Percentiles rank a stretch among this genome's conserved stretches.
Conservation (phyloP, 768 basidiomycete genomes). For the Psilocybe sp. region DNA sequence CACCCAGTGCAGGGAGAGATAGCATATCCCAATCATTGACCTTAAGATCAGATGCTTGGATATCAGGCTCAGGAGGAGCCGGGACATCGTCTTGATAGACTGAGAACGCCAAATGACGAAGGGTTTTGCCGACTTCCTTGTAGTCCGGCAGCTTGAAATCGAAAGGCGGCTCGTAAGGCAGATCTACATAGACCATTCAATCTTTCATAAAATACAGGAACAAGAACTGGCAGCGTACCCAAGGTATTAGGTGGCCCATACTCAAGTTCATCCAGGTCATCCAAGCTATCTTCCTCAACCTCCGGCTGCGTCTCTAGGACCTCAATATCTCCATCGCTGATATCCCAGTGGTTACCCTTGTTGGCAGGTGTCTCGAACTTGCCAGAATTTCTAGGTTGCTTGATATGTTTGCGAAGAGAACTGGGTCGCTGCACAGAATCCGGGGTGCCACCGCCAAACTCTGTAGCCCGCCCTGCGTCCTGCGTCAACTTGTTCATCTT, state of each 20-base stretch:
- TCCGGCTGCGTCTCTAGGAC: conserved; percentile 25
- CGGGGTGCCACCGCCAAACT: conserved; percentile 24
- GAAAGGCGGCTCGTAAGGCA: conserved; percentile 40
- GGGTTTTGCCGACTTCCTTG: conserved; percentile 33
- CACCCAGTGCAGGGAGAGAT: conserved; percentile 27
- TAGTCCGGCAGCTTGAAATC: conserved; percentile 46
- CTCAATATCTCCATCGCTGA: conserved; percentile 49
- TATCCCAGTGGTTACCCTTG: conserved; percentile 72
- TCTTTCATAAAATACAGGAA: neutral
- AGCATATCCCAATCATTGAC: conserved; percentile 26
- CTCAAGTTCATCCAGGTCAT: conserved; percentile 47
- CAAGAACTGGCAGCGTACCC: conserved; percentile 20
- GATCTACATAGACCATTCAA: conserved; percentile 24
- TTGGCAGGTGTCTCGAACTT: conserved; percentile 66
- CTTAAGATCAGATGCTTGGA: conserved; percentile 21
- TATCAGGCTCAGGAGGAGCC: conserved; percentile 26
- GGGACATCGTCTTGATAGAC: conserved; percentile 27
- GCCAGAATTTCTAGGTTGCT: conserved; percentile 48
- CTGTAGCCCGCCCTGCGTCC: neutral
- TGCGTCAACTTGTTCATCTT: conserved; percentile 27
- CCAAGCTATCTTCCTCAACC: conserved; percentile 14
- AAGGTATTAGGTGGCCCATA: conserved; percentile 50
- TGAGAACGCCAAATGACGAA: conserved; percentile 32
- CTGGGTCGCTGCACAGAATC: conserved; percentile 59
- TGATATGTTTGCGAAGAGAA: conserved; percentile 61